These are phyloP conservation scores for Termitomyces sp. DNA, from an alignment of 768 basidiomycete genomes.

Conservation along the genomic window DNA sequence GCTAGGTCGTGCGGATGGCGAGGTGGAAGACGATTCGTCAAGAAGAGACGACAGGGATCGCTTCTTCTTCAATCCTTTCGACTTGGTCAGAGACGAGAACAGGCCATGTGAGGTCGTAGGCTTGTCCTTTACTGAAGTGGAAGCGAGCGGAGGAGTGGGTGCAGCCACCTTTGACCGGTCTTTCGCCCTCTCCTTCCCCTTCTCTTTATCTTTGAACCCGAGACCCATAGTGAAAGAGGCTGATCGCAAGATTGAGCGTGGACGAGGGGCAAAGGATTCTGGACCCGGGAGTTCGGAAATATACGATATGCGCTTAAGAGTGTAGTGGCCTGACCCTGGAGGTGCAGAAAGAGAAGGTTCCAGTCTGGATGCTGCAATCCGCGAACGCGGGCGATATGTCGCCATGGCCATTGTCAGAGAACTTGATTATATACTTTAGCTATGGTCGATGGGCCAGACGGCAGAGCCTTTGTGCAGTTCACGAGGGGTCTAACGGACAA, in stretches of 20 bases:
- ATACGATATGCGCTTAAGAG: conserved; percentile 34
- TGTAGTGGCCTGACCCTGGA: conserved; percentile 29
- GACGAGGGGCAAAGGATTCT: conserved; percentile 11
- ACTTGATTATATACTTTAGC: conserved; percentile 12
- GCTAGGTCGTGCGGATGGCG: background rate
- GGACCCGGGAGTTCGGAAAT: conserved; percentile 19
- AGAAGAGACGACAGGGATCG: conserved; percentile 34
- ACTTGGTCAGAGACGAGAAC: conserved; percentile 15
- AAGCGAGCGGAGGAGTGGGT: background rate
- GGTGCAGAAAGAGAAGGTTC: conserved; percentile 9
- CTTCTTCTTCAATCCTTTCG: conserved; percentile 29
- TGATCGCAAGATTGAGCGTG: conserved; percentile 24
- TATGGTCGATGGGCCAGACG: background rate
- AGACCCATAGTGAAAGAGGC: conserved; percentile 36
- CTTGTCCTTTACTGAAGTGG: conserved; percentile 8
- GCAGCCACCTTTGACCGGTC: background rate
- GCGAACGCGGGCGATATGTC: conserved; percentile 8
- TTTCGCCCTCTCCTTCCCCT: conserved; percentile 19
- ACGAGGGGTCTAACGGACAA: conserved; percentile 1
- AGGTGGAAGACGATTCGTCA: conserved; percentile 10
- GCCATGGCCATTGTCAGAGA: conserved; percentile 12
- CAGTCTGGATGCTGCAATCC: conserved; percentile 9
- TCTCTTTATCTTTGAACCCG: conserved; percentile 27
- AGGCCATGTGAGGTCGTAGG: conserved; percentile 15
- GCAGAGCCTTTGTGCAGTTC: background rate